Percentiles rank a stretch among this genome's conserved stretches.
phyloP scores from a whole-genome alignment of 2,329 filamentous ascomycete genomes.

The Fusarium miscanthi region DNA sequence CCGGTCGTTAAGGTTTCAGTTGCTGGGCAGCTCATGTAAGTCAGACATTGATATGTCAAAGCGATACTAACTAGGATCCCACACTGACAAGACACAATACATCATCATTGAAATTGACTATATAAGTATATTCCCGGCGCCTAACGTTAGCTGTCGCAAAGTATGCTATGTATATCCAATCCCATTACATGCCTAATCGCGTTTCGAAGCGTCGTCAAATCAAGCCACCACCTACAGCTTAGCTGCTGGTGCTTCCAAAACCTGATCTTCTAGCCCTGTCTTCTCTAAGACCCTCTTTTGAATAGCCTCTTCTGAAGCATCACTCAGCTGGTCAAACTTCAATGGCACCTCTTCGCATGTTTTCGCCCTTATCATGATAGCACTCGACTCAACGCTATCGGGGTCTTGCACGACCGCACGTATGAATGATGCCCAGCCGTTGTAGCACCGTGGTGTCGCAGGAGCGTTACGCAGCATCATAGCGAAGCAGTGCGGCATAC shows the following conservation, averaged over 20 bases:
- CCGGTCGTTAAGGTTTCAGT: slow-evolving; percentile 20
- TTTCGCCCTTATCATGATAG: slow-evolving; percentile 61
- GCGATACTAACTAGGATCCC: not conserved
- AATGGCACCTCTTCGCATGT: slow-evolving; percentile 61
- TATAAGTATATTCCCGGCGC: not conserved
- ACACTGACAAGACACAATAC: not conserved
- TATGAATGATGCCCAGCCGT: slow-evolving; percentile 68
- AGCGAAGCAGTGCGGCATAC: slow-evolving; percentile 83
- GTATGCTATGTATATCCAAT: not conserved
- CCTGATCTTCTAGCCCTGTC: slow-evolving; percentile 30
- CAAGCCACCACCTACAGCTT: slow-evolving; percentile 45
- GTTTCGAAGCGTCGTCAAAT: not conserved
- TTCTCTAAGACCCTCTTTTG: slow-evolving; percentile 51
- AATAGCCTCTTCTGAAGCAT: slow-evolving; percentile 58
- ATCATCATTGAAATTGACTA: not conserved
- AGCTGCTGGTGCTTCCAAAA: slow-evolving; percentile 26
- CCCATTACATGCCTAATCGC: not conserved
- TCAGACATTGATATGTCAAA: not conserved
- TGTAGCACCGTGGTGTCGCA: slow-evolving; percentile 63
- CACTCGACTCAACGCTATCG: slow-evolving; percentile 52
- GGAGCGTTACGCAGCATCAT: slow-evolving; percentile 62
- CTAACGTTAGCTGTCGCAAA: not conserved
- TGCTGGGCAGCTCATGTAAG: slow-evolving; percentile 5
- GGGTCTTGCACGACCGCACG: slow-evolving; percentile 52
- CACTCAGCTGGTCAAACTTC: slow-evolving; percentile 56